A percentile compares a stretch with the other conserved stretches of the same genome.
These are phyloP conservation scores for Penicillium brevicompactum DNA, from an alignment of 2,329 filamentous ascomycete genomes.

Conservation along the genomic window DNA sequence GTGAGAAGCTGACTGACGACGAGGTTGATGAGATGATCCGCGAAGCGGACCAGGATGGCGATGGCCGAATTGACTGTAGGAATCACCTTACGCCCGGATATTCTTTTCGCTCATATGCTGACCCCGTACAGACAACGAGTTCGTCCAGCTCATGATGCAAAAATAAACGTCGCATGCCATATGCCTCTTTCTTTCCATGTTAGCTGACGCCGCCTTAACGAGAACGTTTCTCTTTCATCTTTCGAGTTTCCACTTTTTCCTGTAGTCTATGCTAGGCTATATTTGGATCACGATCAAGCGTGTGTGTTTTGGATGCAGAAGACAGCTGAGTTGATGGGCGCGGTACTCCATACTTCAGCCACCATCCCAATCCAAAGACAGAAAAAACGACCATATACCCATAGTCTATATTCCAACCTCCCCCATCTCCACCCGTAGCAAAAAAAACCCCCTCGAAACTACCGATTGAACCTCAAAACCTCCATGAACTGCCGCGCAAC, in stretches of 20 bases:
- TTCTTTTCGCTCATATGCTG: conserved; percentile 19
- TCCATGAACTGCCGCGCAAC: conserved; percentile 50
- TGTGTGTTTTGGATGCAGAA: conserved; percentile 26
- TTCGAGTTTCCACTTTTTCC: conserved; percentile 24
- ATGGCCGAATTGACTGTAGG: conserved; percentile 86
- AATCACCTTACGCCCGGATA: conserved; percentile 11
- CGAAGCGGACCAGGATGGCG: conserved; percentile 85
- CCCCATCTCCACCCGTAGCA: not conserved
- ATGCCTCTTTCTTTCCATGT: conserved; percentile 27
- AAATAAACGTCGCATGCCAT: conserved; percentile 61
- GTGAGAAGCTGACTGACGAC: conserved; percentile 87
- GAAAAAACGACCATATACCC: not conserved
- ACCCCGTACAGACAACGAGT: conserved; percentile 73
- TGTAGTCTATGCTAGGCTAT: conserved; percentile 32
- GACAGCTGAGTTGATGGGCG: conserved; percentile 7
- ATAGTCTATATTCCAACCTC: not conserved
- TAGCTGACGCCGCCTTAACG: conserved; percentile 32
- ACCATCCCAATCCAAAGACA: conserved; percentile 1
- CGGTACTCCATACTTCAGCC: conserved; percentile 8
- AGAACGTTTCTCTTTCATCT: conserved; percentile 25
- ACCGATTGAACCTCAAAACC: conserved; percentile 47
- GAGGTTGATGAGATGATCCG: conserved; percentile 94
- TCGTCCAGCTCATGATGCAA: conserved; percentile 95
- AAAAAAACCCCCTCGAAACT: not conserved
- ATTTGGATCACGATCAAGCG: conserved; percentile 28